Evolutionary conservation across 495 filamentous ascomycete species (phyloP), one percentile per base, ranked within the genome.

Genomic region (Oleoguttula mirabilis): DNA sequence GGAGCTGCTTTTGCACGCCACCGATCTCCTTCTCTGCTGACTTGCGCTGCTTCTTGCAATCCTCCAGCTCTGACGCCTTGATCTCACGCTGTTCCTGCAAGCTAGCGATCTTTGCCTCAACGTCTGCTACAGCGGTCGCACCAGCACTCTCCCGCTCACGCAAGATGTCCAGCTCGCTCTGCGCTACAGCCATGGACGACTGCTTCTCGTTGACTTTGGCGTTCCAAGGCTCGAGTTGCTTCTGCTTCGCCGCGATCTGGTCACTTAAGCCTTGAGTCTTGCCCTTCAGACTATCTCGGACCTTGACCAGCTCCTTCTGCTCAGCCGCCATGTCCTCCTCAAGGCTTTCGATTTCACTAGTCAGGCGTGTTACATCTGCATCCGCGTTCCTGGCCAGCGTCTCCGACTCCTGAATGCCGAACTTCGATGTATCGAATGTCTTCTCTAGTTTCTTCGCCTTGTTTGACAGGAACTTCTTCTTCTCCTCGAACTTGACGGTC

Each of bases 391-490:
- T 74, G 19, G 85, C 80, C 30, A 83, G 70, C 43, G 82, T 77
- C 21, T 76, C 70, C 14, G 84, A 79, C 54, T 94, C 86, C 0
- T 76, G 74, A 11, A 78, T 72, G 3, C 80, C 76, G 17, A 77
- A 68, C 21, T 72, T 76, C 54, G 70, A 77, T 31, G 77, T 76
- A 41, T 80, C 68, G 54, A 90, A 80, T 0, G 82, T 67, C 61
- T 95, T 96, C 52, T 98, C 87, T 10, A 94, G 70, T 66, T 96
- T 96, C 68, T 92, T 93, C 50, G 84, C 76, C 65, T 96, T 98
- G 43, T 76, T 77, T 2, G 68, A 64, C 43, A 98, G 60, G 60
- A 94, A 94, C 56, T 98, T 98, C 55, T 80, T 77, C 69, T 95
- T 96, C 60, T 96, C 90, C 41, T 96, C 90, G 52, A 92, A 87